Evolutionary conservation across 495 filamentous ascomycete genomes (phyloP).

Genomic region (Xylaria venustula): DNA sequence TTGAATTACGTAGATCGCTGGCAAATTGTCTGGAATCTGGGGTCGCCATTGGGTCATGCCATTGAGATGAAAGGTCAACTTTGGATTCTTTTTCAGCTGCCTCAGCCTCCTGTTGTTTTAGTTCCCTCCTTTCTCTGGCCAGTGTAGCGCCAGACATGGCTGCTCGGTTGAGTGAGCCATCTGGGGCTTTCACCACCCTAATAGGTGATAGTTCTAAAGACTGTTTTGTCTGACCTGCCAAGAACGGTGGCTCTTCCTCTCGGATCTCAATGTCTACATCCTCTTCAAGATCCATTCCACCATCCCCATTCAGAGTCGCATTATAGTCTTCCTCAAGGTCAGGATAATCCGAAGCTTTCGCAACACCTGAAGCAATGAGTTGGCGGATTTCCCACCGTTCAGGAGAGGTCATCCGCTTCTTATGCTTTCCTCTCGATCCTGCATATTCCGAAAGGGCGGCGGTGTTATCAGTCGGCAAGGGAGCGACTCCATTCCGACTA

Average conservation of each 20-base stretch:
- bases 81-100: slow-evolving; percentile 74
- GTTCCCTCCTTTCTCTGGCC: slow-evolving; percentile 87
- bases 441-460: slow-evolving; percentile 63
- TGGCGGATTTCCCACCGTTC: slow-evolving; percentile 98
- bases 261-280: slow-evolving; percentile 95
- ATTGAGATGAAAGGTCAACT: slow-evolving; percentile 86
- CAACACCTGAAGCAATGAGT: slow-evolving; percentile 89
- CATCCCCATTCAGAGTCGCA: slow-evolving; percentile 79
- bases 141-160: slow-evolving; percentile 88
- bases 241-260: slow-evolving; percentile 95
- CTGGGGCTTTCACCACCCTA: slow-evolving; percentile 92
- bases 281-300: slow-evolving; percentile 90
- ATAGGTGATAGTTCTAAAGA: slow-evolving; percentile 93
- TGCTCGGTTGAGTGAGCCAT: slow-evolving; percentile 91
- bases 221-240: slow-evolving; percentile 94
- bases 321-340: slow-evolving; percentile 95
- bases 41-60: slow-evolving; percentile 93
- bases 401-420: slow-evolving; percentile 92
- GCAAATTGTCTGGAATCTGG: slow-evolving; percentile 85
- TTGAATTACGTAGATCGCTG: slow-evolving; percentile 67
- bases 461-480: slow-evolving; percentile 37
- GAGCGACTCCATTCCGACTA: slow-evolving; percentile 57
- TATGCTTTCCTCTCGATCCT: slow-evolving; percentile 54
- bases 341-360: slow-evolving; percentile 87
- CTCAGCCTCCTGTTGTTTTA: slow-evolving; percentile 84